Base-by-base conservation (phyloP, 805 yeast species). In the Teunomyces barrocoloradensis region DNA sequence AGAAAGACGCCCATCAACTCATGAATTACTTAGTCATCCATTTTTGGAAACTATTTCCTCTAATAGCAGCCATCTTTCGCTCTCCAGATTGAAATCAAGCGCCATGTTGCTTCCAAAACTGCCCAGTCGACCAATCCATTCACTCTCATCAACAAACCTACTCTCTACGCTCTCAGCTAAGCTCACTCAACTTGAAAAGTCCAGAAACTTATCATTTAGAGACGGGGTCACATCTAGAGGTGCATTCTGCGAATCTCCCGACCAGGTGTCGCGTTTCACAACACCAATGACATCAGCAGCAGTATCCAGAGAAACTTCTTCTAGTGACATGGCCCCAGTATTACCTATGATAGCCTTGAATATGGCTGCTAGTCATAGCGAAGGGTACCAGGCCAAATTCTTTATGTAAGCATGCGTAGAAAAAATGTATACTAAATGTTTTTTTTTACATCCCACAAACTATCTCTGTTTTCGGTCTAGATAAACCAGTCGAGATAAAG, bases 11-110 rank as follows among this genome's bases (percentile, higher is more conserved):
- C 66, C 75, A 11, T 71, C 79, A 0, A 78, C 83, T 0, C 59
- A 56, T 2, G 68, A 72, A 28, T 68, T 80, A 33, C 59, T 74
- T 43, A 45, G 52, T 4, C 87, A 81, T 57, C 77, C 80, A 4
- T 78, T 66, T 40, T 18, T 40, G n/a, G 10, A 23, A 13, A 17
- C 32, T 4, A n/a, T 17, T 17, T 27, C 43, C 9, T 40, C 43
- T n/a, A 23, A 13, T 10, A 41, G 27, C 15, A 42, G 42, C 28
- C 20, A 30, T 12, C 34, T 45, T 34, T 25, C 42, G 30, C 34
- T 50, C 2, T 41, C 45, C 28, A 33, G 37, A n/a, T 25, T 47
- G 37, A 42, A 35, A 21, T 48, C 46, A n/a, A 46, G 46, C 11
- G 38, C 34, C 17, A 36, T 18, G 36, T 27, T 29, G 32, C 43